Evolutionary conservation across 805 yeast genomes (phyloP).

Genomic region (Isabelozyma pseudorhagii): DNA sequence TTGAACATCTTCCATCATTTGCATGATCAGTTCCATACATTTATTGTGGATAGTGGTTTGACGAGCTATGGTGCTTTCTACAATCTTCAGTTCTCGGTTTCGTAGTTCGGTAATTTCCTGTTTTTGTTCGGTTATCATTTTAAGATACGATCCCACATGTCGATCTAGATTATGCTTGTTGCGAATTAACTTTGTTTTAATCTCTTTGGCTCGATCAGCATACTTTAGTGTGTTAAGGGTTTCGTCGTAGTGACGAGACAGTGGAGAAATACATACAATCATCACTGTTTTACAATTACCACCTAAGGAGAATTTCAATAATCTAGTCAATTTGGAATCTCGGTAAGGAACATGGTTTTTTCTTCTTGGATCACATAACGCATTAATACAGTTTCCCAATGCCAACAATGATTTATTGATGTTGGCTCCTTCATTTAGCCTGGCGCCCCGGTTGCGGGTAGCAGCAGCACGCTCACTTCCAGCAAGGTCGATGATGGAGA

Average conservation of each 20-base stretch:
- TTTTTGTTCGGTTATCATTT: constrained; percentile 80
- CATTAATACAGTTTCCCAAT: constrained; percentile 90
- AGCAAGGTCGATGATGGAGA: constrained; percentile 87
- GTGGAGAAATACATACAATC: constrained; percentile 93
- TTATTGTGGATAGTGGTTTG: constrained; percentile 33
- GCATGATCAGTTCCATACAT: constrained; percentile 37
- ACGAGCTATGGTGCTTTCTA: constrained; percentile 35
- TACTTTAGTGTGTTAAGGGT: constrained; percentile 87
- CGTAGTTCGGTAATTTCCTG: constrained; percentile 69
- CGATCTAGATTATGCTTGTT: constrained; percentile 75
- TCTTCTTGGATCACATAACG: constrained; percentile 70
- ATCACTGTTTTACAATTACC: constrained; percentile 94
- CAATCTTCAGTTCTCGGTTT: constrained; percentile 44
- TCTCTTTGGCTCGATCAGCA: constrained; percentile 88
- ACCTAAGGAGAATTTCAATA: constrained; percentile 84
- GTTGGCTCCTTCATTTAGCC: constrained; percentile 89
- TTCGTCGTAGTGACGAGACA: constrained; percentile 85
- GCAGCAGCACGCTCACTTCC: constrained; percentile 95
- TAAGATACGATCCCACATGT: constrained; percentile 80
- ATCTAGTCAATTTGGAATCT: constrained; percentile 84
- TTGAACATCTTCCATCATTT: constrained; percentile 40
- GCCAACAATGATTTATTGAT: constrained; percentile 87
- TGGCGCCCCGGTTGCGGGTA: constrained; percentile 76
- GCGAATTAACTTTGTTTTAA: constrained; percentile 73
- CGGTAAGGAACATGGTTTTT: constrained; percentile 83